Evolutionary conservation across 148 eudicot genomes (phyloP).

Genomic region (Cornus controversa): DNA sequence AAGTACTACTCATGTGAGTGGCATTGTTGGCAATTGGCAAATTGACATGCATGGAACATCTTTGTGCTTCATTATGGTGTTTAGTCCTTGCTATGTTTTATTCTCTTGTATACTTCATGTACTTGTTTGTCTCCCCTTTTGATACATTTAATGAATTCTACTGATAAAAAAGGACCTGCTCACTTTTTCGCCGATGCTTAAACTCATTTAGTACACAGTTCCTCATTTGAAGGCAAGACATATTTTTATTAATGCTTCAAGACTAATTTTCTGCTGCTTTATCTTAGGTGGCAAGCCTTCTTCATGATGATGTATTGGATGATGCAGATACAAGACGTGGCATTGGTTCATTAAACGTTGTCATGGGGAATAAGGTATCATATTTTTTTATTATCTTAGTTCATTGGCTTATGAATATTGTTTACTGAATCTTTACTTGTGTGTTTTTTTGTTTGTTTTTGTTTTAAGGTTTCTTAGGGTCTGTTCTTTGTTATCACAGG

Average conservation of each 20-base stretch:
- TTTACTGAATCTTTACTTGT: background rate
- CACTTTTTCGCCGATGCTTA: no score
- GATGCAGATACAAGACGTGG: conserved; percentile 98
- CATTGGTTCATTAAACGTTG: conserved; percentile 66
- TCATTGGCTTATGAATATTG: background rate
- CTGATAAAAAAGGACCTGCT: no score
- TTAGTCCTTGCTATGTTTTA: background rate
- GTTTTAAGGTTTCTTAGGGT: background rate
- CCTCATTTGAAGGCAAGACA: background rate
- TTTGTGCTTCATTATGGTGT: background rate
- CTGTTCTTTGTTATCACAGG: background rate
- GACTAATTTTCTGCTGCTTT: conserved; percentile 2
- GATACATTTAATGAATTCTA: background rate
- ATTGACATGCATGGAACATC: background rate
- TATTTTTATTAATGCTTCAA: background rate
- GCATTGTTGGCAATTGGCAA: background rate
- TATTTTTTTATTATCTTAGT: background rate
- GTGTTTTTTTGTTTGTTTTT: no score
- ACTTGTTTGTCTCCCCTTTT: background rate
- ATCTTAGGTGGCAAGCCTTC: conserved; percentile 90
- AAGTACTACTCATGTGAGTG: background rate
- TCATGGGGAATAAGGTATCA: conserved; percentile 79
- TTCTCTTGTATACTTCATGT: background rate
- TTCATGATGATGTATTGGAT: conserved; percentile 97
- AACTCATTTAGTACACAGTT: no score